Evolutionary conservation across 208 protist species (phyloP).

Genomic region (Trypanosoma boissoni): DNA sequence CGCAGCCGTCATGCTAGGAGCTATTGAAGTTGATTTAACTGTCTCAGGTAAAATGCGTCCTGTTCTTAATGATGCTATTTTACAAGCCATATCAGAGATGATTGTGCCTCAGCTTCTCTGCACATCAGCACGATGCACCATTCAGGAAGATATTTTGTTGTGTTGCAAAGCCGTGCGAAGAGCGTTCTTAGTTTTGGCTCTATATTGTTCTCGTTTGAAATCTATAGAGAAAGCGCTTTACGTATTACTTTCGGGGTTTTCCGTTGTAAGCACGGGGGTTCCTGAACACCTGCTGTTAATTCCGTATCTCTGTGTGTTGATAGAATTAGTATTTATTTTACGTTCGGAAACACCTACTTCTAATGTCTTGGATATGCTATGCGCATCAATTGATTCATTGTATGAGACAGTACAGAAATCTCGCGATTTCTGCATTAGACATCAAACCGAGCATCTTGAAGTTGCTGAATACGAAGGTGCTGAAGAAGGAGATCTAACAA

Average conservation of each 20-base stretch:
- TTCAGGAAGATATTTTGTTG: conserved; percentile 16
- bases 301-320: conserved; percentile 55
- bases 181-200: conserved; percentile 18
- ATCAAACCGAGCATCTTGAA: conserved; percentile 14
- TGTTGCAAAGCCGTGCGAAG: conserved; percentile 3
- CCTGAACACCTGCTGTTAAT: conserved; percentile 41
- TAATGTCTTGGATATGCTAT: conserved; percentile 1
- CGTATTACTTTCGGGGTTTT: conserved; percentile 9
- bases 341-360: conserved; percentile 8
- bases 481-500: conserved; percentile 4
- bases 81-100: conserved; percentile 5
- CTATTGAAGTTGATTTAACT: conserved; percentile 8
- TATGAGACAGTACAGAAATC: conserved; percentile 13
- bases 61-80: conserved; percentile 12
- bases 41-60: neutral
- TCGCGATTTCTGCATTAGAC: conserved; percentile 24
- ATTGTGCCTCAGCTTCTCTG: conserved; percentile 14
- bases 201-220: conserved; percentile 13
- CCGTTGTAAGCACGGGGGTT: neutral
- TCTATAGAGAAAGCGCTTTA: conserved; percentile 14
- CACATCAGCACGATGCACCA: conserved; percentile 5
- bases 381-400: neutral
- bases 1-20: conserved; percentile 22
- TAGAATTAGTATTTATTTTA: conserved; percentile 53
- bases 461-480: conserved; percentile 14